A percentile compares a stretch with the other conserved stretches of the same genome.
Conservation (phyloP, 1,284 basidiomycete species). For the Omphalotus olearius region DNA sequence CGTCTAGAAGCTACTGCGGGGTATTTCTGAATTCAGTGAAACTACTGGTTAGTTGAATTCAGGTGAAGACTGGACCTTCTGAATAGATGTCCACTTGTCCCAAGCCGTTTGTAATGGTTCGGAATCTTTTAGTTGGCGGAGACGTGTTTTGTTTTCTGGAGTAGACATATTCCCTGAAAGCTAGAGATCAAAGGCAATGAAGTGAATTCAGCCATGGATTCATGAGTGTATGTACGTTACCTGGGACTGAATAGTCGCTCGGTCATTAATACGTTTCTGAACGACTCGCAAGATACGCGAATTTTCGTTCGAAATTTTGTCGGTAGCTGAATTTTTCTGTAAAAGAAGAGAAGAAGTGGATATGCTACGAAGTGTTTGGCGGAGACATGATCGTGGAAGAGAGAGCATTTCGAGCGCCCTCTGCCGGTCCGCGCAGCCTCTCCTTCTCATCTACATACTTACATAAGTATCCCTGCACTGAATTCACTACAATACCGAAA, state of each 20-base stretch:
- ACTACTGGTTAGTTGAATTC: not conserved
- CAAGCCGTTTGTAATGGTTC: conserved; percentile 26
- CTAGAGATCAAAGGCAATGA: conserved; percentile 11
- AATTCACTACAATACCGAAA: no score
- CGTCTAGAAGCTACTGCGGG: conserved; percentile 57
- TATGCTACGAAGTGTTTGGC: conserved; percentile 7
- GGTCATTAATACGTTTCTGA: conserved; percentile 35
- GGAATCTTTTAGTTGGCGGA: conserved; percentile 26
- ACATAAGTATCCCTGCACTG: no score
- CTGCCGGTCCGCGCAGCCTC: no score
- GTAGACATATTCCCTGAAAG: conserved; percentile 24
- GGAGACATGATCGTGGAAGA: conserved; percentile 8
- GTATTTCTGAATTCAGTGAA: not conserved
- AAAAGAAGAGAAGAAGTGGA: conserved; percentile 7
- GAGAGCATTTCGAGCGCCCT: conserved; percentile 1
- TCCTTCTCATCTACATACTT: no score
- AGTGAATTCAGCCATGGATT: conserved; percentile 1
- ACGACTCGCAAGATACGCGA: conserved; percentile 36
- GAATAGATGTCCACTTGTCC: conserved; percentile 24
- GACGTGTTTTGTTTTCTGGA: conserved; percentile 22
- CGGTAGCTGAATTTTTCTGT: conserved; percentile 1
- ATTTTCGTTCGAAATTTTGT: conserved; percentile 24
- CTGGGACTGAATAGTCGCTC: conserved; percentile 29
- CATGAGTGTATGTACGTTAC: conserved; percentile 18
- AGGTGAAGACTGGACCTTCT: conserved; percentile 24